phyloP scores from a whole-genome alignment of 2,329 filamentous ascomycete genomes.

The Pyrenophora graminea region DNA sequence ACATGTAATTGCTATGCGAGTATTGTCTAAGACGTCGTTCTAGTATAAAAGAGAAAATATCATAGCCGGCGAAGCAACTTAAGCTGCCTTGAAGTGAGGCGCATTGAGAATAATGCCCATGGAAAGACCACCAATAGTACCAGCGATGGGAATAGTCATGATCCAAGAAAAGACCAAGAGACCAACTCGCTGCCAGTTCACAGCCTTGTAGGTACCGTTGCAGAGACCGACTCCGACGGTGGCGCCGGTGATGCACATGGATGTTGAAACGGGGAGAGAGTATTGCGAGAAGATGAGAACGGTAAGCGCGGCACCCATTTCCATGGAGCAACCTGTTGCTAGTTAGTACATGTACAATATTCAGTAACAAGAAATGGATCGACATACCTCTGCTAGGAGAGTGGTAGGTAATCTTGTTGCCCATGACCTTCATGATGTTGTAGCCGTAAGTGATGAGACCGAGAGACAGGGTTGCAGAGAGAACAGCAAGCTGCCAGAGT shows the following conservation, averaged over 20 bases:
- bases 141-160: constrained; percentile 64
- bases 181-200: constrained; percentile 73
- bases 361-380: background rate
- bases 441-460: constrained; percentile 77
- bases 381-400: constrained; percentile 54
- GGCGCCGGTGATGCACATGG: constrained; percentile 75
- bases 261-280: constrained; percentile 72
- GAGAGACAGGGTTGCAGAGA: constrained; percentile 63
- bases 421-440: constrained; percentile 88
- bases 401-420: constrained; percentile 78
- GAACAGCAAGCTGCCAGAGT: constrained; percentile 75
- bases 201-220: constrained; percentile 71
- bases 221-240: constrained; percentile 78
- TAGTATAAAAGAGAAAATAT: too few species aligned
- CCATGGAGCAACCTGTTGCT: constrained; percentile 66
- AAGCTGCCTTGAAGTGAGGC: constrained; percentile 53
- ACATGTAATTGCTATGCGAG: too few species aligned
- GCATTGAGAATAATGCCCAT: constrained; percentile 61
- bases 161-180: constrained; percentile 71
- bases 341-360: constrained; percentile 10
- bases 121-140: constrained; percentile 55
- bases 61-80: too few species aligned
- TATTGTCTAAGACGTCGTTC: too few species aligned
- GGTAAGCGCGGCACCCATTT: constrained; percentile 77
- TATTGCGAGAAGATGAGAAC: constrained; percentile 76